These are phyloP conservation scores for Penicillium sp. DNA, from an alignment of 2,329 filamentous ascomycete species.

Conservation along the genomic window DNA sequence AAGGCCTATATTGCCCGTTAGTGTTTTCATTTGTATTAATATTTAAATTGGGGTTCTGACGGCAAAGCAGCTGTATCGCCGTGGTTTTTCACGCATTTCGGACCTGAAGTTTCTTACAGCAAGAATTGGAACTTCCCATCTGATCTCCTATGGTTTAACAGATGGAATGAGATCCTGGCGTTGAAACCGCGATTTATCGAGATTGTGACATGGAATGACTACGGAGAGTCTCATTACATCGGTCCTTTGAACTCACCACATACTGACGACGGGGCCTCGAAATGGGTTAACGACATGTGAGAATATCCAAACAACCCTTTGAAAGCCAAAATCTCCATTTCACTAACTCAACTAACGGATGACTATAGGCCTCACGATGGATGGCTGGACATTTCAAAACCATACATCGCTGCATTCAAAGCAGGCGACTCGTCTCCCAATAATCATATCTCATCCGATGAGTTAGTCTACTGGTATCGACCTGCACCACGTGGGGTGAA, in stretches of 20 bases:
- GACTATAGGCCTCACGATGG: slow-evolving; percentile 50
- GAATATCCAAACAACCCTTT: neutral
- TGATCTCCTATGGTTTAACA: slow-evolving; percentile 47
- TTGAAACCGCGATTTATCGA: slow-evolving; percentile 52
- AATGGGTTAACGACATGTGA: slow-evolving; percentile 53
- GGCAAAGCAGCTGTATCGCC: slow-evolving; percentile 41
- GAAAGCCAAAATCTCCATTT: neutral
- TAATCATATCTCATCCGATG: slow-evolving; percentile 48
- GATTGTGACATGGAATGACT: slow-evolving; percentile 53
- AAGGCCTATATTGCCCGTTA: slow-evolving; percentile 53
- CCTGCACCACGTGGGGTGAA: slow-evolving; percentile 49
- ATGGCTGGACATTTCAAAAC: slow-evolving; percentile 55
- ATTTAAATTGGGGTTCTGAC: neutral
- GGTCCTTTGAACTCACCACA: slow-evolving; percentile 46
- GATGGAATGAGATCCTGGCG: slow-evolving; percentile 45
- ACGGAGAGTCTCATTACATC: slow-evolving; percentile 57
- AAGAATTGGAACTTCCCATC: slow-evolving; percentile 56
- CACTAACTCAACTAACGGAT: neutral
- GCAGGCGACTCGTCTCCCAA: slow-evolving; percentile 41
- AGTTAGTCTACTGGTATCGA: slow-evolving; percentile 58
- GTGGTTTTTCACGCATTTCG: slow-evolving; percentile 56
- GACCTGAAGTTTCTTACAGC: slow-evolving; percentile 46
- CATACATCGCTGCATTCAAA: slow-evolving; percentile 56
- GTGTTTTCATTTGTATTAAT: slow-evolving; percentile 12
- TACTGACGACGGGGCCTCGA: slow-evolving; percentile 44